These are phyloP conservation scores for Penicillium goetzii DNA, from an alignment of 495 filamentous ascomycete genomes.

Conservation along the genomic window DNA sequence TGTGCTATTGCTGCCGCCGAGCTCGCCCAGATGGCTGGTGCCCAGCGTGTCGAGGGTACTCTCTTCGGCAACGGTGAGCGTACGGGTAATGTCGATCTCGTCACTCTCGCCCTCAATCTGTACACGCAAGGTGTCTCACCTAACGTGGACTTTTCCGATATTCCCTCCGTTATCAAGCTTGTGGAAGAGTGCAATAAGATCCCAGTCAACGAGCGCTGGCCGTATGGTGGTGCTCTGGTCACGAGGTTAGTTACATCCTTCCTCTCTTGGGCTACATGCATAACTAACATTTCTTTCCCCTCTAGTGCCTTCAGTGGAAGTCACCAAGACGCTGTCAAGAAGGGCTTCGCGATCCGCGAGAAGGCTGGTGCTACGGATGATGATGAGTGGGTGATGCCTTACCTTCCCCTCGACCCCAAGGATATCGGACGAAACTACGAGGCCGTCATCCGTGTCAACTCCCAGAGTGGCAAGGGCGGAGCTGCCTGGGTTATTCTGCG, in stretches of 20 bases:
- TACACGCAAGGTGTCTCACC: constrained; percentile 95
- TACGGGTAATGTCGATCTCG: constrained; percentile 94
- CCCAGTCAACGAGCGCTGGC: constrained; percentile 83
- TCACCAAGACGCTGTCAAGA: constrained; percentile 98
- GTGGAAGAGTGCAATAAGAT: constrained; percentile 96
- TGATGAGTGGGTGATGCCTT: constrained; percentile 74
- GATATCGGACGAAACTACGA: constrained; percentile 97
- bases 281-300: neutral
- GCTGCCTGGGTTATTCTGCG: constrained; percentile 93
- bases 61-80: constrained; percentile 95
- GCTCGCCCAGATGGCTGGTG: constrained; percentile 96
- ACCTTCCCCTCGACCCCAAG: constrained; percentile 89
- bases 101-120: constrained; percentile 92
- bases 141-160: constrained; percentile 88
- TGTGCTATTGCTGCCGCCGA: constrained; percentile 89
- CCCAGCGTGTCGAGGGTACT: constrained; percentile 91
- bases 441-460: constrained; percentile 97
- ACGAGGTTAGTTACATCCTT: constrained; percentile 10
- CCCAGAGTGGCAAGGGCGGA: constrained; percentile 93
- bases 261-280: too few species aligned
- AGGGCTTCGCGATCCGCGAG: constrained; percentile 82
- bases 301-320: constrained; percentile 35
- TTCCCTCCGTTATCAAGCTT: constrained; percentile 82
- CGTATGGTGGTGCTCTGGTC: constrained; percentile 86
- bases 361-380: constrained; percentile 60